A percentile compares a stretch with the other conserved stretches of the same genome.
These are phyloP conservation scores for Nemania abortiva DNA, from an alignment of 2,329 filamentous ascomycete species.

Conservation along the genomic window DNA sequence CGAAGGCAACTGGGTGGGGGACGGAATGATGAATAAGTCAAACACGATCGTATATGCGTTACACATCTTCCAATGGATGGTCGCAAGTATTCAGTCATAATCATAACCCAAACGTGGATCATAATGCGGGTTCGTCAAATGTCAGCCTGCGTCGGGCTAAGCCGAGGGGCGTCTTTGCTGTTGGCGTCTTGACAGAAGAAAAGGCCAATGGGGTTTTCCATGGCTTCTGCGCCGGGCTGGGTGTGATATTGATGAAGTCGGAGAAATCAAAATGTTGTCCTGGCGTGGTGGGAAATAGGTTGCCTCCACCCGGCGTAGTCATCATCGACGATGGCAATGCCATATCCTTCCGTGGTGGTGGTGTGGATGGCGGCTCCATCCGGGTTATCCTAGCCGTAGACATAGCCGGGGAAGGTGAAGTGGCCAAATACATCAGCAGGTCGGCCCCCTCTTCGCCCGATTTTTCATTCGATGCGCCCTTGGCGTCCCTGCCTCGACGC, in stretches of 20 bases:
- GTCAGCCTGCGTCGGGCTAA: conserved; percentile 82
- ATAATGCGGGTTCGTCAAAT: conserved; percentile 74
- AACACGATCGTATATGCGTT: conserved; percentile 18
- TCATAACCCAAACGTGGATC: conserved; percentile 25
- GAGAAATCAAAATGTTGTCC: conserved; percentile 90
- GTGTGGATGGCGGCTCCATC: conserved; percentile 80
- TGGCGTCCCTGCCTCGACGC: conserved; percentile 63
- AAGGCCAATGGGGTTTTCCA: conserved; percentile 83
- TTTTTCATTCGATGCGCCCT: conserved; percentile 58
- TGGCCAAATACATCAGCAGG: conserved; percentile 84
- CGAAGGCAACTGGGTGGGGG: not conserved
- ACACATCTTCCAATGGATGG: conserved; percentile 12
- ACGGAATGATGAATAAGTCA: not conserved
- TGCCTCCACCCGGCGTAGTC: conserved; percentile 82
- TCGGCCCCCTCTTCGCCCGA: conserved; percentile 84
- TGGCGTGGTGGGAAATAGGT: conserved; percentile 80
- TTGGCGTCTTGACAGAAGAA: conserved; percentile 51
- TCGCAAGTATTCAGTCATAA: conserved; percentile 22
- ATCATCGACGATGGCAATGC: conserved; percentile 87
- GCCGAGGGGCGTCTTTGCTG: conserved; percentile 68
- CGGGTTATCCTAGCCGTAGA: conserved; percentile 61
- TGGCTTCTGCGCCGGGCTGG: conserved; percentile 88
- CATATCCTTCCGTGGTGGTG: conserved; percentile 76
- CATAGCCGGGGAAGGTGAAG: conserved; percentile 88
- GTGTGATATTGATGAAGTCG: conserved; percentile 97